These are phyloP conservation scores for Salix caprea DNA, from an alignment of 345 rosid genomes.

Conservation along the genomic window DNA sequence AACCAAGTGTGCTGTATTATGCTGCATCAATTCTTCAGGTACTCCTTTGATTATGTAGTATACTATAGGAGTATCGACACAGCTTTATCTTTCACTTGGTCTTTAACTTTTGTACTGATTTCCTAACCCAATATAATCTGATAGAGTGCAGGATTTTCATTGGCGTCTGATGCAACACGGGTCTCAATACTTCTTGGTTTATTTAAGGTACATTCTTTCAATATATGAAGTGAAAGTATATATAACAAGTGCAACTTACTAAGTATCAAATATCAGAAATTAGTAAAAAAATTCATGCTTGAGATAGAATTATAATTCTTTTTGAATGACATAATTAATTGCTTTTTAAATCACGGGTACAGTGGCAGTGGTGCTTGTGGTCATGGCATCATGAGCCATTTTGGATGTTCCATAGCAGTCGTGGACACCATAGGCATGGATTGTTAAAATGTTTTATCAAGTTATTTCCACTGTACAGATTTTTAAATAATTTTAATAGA, in stretches of 20 bases:
- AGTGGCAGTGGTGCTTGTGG: too few species aligned
- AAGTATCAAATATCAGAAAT: background rate
- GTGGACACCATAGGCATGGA: too few species aligned
- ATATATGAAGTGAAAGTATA: background rate
- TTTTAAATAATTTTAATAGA: too few species aligned
- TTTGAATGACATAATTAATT: too few species aligned
- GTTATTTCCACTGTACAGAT: too few species aligned
- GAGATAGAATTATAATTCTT: too few species aligned
- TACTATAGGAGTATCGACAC: slow-evolving; percentile 1
- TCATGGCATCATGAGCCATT: too few species aligned
- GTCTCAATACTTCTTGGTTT: slow-evolving; percentile 87
- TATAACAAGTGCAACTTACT: background rate
- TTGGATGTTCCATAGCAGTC: too few species aligned
- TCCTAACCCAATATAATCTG: slow-evolving; percentile 20
- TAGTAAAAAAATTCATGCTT: background rate
- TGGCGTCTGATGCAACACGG: slow-evolving; percentile 93
- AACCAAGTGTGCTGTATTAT: slow-evolving; percentile 94
- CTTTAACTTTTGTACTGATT: background rate
- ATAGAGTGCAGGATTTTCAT: slow-evolving; percentile 94
- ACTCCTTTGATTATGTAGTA: slow-evolving; percentile 2
- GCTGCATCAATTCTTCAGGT: slow-evolving; percentile 92
- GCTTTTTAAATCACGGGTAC: too few species aligned
- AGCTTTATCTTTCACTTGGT: slow-evolving; percentile 2
- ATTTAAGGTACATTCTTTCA: slow-evolving; percentile 53
- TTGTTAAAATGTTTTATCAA: too few species aligned